Percentiles rank a stretch among this genome's conserved stretches.
phyloP scores from a whole-genome alignment of 2,329 filamentous ascomycete genomes.

The Calycina herbarum region DNA sequence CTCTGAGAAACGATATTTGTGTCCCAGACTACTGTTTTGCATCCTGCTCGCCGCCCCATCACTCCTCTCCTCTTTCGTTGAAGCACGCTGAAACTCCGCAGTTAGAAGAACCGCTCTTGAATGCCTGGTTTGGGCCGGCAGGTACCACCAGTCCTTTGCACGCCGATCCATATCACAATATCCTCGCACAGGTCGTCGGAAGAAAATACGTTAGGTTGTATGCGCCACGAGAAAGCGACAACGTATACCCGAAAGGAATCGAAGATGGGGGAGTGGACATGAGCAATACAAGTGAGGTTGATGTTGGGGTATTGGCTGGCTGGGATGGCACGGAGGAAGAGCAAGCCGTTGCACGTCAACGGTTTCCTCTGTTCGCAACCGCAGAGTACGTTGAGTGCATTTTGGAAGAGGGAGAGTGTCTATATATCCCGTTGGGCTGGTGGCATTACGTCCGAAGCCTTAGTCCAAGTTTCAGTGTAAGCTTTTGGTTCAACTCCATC shows the following conservation, averaged over 20 bases:
- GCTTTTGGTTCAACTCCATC: conserved; percentile 82
- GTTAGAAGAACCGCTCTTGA: conserved; percentile 66
- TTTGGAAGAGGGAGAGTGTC: conserved; percentile 74
- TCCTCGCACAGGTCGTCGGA: conserved; percentile 86
- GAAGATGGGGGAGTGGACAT: conserved; percentile 77
- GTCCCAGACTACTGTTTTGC: conserved; percentile 86
- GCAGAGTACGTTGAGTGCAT: conserved; percentile 65
- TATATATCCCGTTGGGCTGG: conserved; percentile 93
- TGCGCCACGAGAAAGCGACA: conserved; percentile 59
- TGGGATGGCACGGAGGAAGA: conserved; percentile 47
- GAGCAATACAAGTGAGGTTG: conserved; percentile 83
- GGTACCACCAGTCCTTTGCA: conserved; percentile 91
- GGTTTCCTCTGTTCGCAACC: conserved; percentile 27
- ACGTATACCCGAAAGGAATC: conserved; percentile 60
- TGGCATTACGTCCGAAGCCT: conserved; percentile 95
- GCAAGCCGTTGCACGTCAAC: conserved; percentile 18
- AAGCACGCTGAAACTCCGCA: conserved; percentile 42
- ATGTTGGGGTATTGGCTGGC: conserved; percentile 69
- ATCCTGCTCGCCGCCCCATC: conserved; percentile 57
- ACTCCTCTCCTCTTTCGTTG: conserved; percentile 45
- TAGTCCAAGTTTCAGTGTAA: conserved; percentile 87
- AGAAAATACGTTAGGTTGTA: conserved; percentile 92
- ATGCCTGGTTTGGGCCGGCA: conserved; percentile 90
- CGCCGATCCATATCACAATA: conserved; percentile 91
- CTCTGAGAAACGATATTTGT: conserved; percentile 70